A percentile compares a stretch with the other conserved stretches of the same genome.
Evolutionary conservation across 345 rosid species (phyloP).

Genomic region (Hirschfeldia incana): DNA sequence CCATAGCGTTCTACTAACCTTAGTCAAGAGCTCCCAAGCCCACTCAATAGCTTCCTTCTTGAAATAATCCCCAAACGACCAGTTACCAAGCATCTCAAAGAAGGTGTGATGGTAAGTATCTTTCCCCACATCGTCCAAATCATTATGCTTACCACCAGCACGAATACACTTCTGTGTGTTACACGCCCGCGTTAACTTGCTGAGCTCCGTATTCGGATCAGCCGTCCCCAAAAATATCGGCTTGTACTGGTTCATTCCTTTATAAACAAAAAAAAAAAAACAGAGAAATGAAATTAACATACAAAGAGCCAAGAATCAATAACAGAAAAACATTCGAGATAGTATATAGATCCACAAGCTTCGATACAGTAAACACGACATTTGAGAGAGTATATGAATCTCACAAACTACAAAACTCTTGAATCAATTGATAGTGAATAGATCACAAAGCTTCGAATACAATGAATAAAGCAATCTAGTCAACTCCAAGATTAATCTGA

Average conservation of each 20-base stretch:
- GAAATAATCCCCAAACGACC: conserved; percentile 99
- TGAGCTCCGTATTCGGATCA: conserved; percentile 76
- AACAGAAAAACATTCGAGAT: background rate
- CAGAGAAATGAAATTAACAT: background rate
- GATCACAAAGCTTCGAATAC: background rate
- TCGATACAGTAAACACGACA: background rate
- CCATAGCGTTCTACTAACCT: conserved; percentile 41
- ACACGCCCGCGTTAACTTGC: conserved; percentile 77
- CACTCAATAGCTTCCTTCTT: conserved; percentile 92
- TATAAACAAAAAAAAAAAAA: conserved; percentile 29
- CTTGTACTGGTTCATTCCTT: conserved; percentile 94
- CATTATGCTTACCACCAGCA: conserved; percentile 98
- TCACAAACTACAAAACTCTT: background rate
- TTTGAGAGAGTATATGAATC: background rate
- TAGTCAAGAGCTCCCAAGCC: conserved; percentile 95
- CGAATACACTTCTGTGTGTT: conserved; percentile 97
- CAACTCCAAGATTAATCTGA: background rate
- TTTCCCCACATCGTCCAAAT: conserved; percentile 96
- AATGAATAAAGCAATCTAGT: background rate
- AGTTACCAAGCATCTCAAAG: conserved; percentile 98
- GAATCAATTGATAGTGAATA: background rate
- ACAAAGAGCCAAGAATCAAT: conserved; percentile 8
- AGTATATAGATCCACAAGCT: background rate
- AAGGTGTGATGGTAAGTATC: conserved; percentile 99
- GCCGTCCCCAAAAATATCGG: conserved; percentile 88